Evolutionary conservation across 345 rosid species (phyloP).

Genomic region (Crucihimalaya himalaica): DNA sequence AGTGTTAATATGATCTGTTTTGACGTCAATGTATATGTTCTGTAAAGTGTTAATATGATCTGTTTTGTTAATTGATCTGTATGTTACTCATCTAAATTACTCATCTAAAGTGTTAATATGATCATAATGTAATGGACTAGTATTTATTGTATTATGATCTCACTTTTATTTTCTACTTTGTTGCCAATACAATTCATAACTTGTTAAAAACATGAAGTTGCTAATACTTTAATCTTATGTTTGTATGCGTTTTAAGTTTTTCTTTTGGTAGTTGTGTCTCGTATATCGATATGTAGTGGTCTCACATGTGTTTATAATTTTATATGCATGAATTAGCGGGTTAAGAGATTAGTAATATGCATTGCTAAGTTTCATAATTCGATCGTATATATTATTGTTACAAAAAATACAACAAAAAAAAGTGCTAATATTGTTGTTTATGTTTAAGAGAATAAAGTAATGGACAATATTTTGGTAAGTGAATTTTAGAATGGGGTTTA

Average conservation of each 20-base stretch:
- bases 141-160: too few species aligned
- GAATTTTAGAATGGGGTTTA: too few species aligned
- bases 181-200: constrained; percentile 3
- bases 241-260: not conserved
- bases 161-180: too few species aligned
- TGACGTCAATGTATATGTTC: too few species aligned
- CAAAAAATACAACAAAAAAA: not conserved
- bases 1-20: too few species aligned
- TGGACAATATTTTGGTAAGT: too few species aligned
- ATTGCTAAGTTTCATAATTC: not conserved
- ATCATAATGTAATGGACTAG: too few species aligned
- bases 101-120: too few species aligned
- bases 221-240: not conserved
- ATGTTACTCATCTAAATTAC: too few species aligned
- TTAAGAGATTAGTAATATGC: not conserved
- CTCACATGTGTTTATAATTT: not conserved
- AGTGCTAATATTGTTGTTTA: not conserved
- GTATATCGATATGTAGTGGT: constrained; percentile 5
- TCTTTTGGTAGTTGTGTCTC: not conserved
- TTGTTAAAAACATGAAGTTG: not conserved
- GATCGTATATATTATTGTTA: not conserved
- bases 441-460: too few species aligned
- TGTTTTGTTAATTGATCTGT: too few species aligned
- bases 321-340: not conserved
- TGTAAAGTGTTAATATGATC: too few species aligned